Percentiles rank a stretch among this genome's conserved stretches.
phyloP scores from a whole-genome alignment of 192 early-diverging fungal species.

The Chytriomyces confervae region DNA sequence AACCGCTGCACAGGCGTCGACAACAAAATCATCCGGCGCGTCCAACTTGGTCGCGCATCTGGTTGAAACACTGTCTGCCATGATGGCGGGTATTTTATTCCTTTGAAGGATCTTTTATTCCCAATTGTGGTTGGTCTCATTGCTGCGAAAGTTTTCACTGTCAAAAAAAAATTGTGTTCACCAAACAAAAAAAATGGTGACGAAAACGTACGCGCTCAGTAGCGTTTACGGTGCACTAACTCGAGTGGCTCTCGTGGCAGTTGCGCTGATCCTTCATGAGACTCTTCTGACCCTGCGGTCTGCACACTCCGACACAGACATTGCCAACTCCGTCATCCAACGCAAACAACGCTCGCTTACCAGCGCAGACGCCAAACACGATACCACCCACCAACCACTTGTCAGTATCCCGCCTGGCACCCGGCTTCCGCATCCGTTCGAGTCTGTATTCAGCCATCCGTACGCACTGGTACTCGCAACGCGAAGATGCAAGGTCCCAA shows the following conservation, averaged over 20 bases:
- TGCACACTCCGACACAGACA: too few species aligned
- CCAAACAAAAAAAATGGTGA: background rate
- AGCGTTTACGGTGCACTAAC: conserved; percentile 1
- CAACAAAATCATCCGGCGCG: background rate
- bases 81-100: background rate
- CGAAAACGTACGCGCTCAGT: background rate
- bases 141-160: background rate
- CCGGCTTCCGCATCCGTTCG: background rate
- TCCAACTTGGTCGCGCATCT: background rate
- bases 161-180: background rate
- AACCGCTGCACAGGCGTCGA: background rate
- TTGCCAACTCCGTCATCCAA: too few species aligned
- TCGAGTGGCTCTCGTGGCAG: background rate
- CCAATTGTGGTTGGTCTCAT: background rate
- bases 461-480: background rate
- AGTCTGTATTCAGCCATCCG: background rate
- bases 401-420: background rate
- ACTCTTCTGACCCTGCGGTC: background rate
- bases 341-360: too few species aligned
- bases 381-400: background rate
- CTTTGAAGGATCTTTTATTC: background rate
- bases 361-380: too few species aligned
- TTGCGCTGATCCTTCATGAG: background rate
- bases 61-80: background rate
- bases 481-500: background rate